Percentiles rank a stretch among this genome's conserved stretches.
These are phyloP conservation scores for Aspergillus arachidicola DNA, from an alignment of 2,329 filamentous ascomycete species.

Conservation along the genomic window DNA sequence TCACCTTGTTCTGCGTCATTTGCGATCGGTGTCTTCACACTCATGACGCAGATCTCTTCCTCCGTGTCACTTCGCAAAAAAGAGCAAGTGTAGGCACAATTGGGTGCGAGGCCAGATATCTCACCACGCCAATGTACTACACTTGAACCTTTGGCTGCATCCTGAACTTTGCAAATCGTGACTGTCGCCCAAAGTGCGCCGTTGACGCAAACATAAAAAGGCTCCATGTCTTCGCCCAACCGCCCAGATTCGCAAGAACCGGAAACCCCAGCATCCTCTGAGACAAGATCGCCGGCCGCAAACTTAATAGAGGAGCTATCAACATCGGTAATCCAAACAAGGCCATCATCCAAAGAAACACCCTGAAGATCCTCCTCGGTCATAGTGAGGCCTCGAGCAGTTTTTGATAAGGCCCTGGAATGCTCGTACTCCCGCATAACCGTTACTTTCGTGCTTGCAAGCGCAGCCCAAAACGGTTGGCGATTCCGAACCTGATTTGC, in stretches of 20 bases:
- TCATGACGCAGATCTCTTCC: conserved; percentile 61
- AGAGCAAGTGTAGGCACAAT: conserved; percentile 66
- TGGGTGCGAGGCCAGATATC: conserved; percentile 65
- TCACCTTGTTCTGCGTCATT: conserved; percentile 62
- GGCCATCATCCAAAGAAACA: conserved; percentile 44
- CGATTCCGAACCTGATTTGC: conserved; percentile 86
- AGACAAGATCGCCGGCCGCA: conserved; percentile 46
- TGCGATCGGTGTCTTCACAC: conserved; percentile 63
- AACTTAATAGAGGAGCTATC: conserved; percentile 52
- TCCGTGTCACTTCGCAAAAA: conserved; percentile 61
- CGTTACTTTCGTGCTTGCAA: conserved; percentile 95
- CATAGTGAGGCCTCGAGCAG: conserved; percentile 40
- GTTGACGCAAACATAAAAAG: conserved; percentile 67
- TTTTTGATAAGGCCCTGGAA: conserved; percentile 57
- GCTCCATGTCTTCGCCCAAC: conserved; percentile 49
- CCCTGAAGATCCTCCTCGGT: conserved; percentile 47
- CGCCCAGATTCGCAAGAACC: conserved; percentile 32
- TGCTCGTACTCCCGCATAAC: conserved; percentile 90
- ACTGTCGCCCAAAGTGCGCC: conserved; percentile 67
- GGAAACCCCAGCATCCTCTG: conserved; percentile 36
- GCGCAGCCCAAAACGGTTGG: conserved; percentile 90
- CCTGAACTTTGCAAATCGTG: conserved; percentile 52
- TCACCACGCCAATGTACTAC: conserved; percentile 60
- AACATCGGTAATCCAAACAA: conserved; percentile 51
- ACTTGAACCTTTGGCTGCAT: conserved; percentile 48